phyloP scores from a whole-genome alignment of 345 rosid genomes.

The Hypericum perforatum region DNA sequence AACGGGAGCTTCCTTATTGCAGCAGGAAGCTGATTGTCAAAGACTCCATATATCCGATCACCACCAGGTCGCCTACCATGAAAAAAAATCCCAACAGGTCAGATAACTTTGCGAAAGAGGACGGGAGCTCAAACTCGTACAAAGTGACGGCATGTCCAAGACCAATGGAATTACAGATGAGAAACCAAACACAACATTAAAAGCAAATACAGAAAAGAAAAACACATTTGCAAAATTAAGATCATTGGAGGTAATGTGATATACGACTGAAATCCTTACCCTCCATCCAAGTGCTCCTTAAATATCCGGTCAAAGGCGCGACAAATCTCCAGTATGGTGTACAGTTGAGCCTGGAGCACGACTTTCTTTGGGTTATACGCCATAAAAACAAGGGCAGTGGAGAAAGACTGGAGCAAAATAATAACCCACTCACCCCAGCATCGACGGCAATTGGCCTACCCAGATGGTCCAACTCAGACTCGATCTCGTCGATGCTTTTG shows the following conservation, averaged over 20 bases:
- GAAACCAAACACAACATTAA: background rate
- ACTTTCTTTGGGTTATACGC: background rate
- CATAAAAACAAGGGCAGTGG: background rate
- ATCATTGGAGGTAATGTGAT: background rate
- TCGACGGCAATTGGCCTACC: conserved; percentile 85
- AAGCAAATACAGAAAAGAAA: background rate
- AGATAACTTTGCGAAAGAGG: background rate
- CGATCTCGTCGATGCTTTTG: conserved; percentile 84
- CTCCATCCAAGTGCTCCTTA: conserved; percentile 94
- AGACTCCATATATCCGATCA: conserved; percentile 74
- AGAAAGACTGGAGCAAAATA: conserved; percentile 15
- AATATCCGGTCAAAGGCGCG: conserved; percentile 81
- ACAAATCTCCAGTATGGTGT: conserved; percentile 69
- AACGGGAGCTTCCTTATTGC: conserved; percentile 82
- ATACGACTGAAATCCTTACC: conserved; percentile 30
- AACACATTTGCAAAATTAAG: background rate
- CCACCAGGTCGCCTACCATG: conserved; percentile 67
- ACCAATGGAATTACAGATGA: background rate
- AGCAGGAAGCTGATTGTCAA: conserved; percentile 84
- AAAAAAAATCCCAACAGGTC: conserved; percentile 1
- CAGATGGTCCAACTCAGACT: conserved; percentile 74
- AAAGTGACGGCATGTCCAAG: no score
- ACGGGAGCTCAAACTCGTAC: background rate
- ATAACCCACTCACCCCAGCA: conserved; percentile 80
- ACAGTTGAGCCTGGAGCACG: conserved; percentile 61